A percentile compares a stretch with the other conserved stretches of the same genome.
Conservation (phyloP, 768 basidiomycete species). For the Polyporus arcularius region DNA sequence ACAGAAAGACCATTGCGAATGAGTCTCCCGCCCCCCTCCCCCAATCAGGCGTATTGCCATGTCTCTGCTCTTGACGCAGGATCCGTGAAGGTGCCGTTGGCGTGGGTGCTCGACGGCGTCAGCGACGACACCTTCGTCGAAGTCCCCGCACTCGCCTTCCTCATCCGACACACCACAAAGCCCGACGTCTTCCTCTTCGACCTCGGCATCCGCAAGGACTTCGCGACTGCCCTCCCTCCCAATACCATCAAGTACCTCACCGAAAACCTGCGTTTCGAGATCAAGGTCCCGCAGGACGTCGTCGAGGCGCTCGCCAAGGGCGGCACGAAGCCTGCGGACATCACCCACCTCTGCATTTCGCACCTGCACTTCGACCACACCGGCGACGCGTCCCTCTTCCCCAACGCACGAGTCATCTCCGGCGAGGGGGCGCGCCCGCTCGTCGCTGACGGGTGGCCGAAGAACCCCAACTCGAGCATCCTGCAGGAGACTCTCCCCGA, state of each 20-base stretch:
- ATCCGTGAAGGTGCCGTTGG: conserved; percentile 39
- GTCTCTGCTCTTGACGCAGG: conserved; percentile 61
- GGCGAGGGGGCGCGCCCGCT: conserved; percentile 40
- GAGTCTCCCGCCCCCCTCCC: conserved; percentile 39
- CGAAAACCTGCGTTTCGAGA: neutral
- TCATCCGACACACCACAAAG: conserved; percentile 45
- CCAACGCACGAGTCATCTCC: conserved; percentile 48
- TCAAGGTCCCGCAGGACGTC: conserved; percentile 30
- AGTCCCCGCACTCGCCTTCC: conserved; percentile 53
- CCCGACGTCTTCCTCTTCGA: conserved; percentile 45
- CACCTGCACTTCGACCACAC: conserved; percentile 57
- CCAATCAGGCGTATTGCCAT: conserved; percentile 49
- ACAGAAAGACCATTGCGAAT: neutral
- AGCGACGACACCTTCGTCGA: conserved; percentile 31
- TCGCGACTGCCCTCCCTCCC: conserved; percentile 33
- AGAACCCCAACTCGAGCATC: conserved; percentile 29
- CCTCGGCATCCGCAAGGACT: conserved; percentile 46
- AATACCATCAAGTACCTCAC: neutral
- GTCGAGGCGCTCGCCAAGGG: conserved; percentile 51
- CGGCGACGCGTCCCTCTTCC: conserved; percentile 48
- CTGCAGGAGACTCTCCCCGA: conserved; percentile 10
- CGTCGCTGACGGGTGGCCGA: conserved; percentile 42
- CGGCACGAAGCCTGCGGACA: conserved; percentile 43
- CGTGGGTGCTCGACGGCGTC: conserved; percentile 32
- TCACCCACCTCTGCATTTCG: conserved; percentile 47